phyloP scores from a whole-genome alignment of 169 alveolate species.

The Cystoisospora suis region DNA sequence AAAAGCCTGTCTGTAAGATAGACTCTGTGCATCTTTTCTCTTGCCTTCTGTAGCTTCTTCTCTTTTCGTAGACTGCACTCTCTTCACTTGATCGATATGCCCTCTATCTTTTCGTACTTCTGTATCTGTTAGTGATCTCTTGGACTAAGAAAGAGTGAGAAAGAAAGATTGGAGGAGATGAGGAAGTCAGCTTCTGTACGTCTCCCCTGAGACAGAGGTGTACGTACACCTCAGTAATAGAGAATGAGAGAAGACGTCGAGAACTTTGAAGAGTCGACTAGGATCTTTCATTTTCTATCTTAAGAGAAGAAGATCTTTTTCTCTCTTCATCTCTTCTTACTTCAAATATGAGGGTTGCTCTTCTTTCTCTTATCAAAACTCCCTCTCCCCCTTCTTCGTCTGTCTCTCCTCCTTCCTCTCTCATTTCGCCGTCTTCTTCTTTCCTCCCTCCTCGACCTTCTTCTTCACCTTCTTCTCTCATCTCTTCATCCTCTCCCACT shows the following conservation, averaged over 20 bases:
- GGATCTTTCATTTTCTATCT: not conserved
- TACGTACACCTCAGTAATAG: not conserved
- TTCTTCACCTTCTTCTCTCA: not conserved
- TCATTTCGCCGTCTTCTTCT: not conserved
- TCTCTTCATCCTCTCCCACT: not conserved
- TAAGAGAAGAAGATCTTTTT: not conserved
- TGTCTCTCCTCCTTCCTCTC: not conserved
- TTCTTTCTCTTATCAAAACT: not conserved
- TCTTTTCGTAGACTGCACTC: too few species aligned
- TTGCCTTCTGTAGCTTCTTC: too few species aligned
- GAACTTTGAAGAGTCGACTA: not conserved
- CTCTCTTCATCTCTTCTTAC: not conserved
- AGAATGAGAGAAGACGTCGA: not conserved
- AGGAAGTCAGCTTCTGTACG: too few species aligned
- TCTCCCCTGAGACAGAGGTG: not conserved
- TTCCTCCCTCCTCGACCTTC: not conserved
- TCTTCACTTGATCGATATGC: too few species aligned
- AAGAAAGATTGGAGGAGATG: not conserved
- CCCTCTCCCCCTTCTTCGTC: not conserved
- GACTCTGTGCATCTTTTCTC: too few species aligned
- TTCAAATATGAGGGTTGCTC: not conserved
- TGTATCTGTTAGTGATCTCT: too few species aligned
- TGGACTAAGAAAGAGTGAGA: not conserved
- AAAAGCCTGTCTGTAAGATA: too few species aligned
- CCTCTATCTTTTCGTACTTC: too few species aligned